Base-by-base conservation (phyloP, 2,329 filamentous ascomycete species). In the Aureobasidium sp. region DNA sequence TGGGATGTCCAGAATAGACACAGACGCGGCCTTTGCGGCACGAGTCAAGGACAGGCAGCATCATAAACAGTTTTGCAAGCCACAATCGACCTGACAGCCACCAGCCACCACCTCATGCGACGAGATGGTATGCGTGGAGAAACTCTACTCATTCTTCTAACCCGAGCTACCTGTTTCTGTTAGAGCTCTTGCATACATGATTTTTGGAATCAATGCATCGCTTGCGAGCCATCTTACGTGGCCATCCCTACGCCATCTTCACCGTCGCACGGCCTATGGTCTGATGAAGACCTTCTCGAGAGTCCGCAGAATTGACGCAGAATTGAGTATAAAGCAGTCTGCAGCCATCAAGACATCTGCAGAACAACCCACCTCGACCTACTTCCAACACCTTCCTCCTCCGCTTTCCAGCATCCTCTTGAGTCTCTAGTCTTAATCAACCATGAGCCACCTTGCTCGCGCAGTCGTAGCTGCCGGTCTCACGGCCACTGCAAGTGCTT, bases 21-120 rank as follows among this genome's bases (percentile, higher is more conserved):
- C 2, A 21, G 9, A 30, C 21, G 36, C 49, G 49, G 29, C 36
- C 11, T 30, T 7, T 30, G 49, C 36, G 7, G 29, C 36, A 37
- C 13, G 25, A 39, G 25, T 8, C 7, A 1, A 29, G 9, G 21
- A 7, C 49, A 41, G 39, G 49, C 36, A n/a, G 13, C 21, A 30
- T 37, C 3, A 7, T 4, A 25, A 11, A 37, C 6, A 6, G 13
- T 50, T 13, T 16, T 32, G 21, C 48, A 27, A 37, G 48, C 48
- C 32, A 50, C 11, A 27, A 52, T 8, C 49, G 36, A 41, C 25
- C n/a, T 53, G 15, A 3, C 13, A 8, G 16, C 36, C 36, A 37
- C 41, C 36, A 53, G 49, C 49, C 36, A 53, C 49, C 49, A 53
- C 49, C 7, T 53, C 36, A n/a, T 53, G 49, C 49, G 36, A 53